Conservation (phyloP, 1,139 yeast genomes). For the Lodderomyces elongisporus region DNA sequence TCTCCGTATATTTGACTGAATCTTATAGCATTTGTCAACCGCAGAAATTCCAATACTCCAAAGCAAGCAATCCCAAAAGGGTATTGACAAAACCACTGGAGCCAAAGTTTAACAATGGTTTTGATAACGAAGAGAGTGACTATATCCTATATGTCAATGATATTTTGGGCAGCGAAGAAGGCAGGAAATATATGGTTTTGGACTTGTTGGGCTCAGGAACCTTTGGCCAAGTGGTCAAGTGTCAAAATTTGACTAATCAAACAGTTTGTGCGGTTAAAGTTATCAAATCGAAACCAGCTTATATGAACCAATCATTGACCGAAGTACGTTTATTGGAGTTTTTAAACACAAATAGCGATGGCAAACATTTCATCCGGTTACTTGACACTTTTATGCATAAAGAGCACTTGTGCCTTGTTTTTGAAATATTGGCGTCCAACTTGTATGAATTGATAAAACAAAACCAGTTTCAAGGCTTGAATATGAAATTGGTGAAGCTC, state of each 20-base stretch:
- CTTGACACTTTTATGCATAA: slow-evolving; percentile 89
- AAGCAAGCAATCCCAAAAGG: slow-evolving; percentile 83
- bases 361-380: slow-evolving; percentile 70
- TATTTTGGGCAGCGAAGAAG: slow-evolving; percentile 83
- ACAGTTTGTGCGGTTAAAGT: slow-evolving; percentile 93
- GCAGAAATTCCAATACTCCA: slow-evolving; percentile 70
- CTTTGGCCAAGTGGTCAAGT: slow-evolving; percentile 97
- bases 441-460: slow-evolving; percentile 87
- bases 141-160: slow-evolving; percentile 93
- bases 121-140: slow-evolving; percentile 84
- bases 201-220: slow-evolving; percentile 96
- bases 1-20: slow-evolving; percentile 72
- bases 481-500: slow-evolving; percentile 71
- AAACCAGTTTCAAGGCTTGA: slow-evolving; percentile 88
- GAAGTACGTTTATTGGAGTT: slow-evolving; percentile 86
- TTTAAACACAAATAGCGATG: slow-evolving; percentile 67
- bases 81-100: slow-evolving; percentile 92
- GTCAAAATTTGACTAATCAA: slow-evolving; percentile 85
- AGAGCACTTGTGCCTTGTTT: slow-evolving; percentile 87
- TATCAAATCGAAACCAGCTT: slow-evolving; percentile 88
- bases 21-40: slow-evolving; percentile 88
- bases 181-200: slow-evolving; percentile 78
- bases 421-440: slow-evolving; percentile 84
- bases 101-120: slow-evolving; percentile 75
- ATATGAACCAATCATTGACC: slow-evolving; percentile 83